These are phyloP conservation scores for Lepidium africanum DNA, from an alignment of 345 rosid species.

Conservation along the genomic window DNA sequence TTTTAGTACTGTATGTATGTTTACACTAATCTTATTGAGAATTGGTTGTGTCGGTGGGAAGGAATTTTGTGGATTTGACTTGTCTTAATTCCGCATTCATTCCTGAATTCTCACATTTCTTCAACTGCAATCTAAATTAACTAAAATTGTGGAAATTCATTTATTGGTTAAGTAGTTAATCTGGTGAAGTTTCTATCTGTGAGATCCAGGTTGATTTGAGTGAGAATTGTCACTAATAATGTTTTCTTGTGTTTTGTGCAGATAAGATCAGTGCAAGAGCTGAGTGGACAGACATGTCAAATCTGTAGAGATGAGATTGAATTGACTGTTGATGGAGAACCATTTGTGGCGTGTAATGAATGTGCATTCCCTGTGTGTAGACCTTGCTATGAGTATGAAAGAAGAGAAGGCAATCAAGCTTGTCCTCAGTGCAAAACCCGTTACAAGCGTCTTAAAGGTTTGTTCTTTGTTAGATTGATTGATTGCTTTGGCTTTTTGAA, in stretches of 20 bases:
- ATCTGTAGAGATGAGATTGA: constrained; percentile 94
- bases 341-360: constrained; percentile 95
- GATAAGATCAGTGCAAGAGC: constrained; percentile 93
- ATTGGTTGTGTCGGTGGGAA: constrained; percentile 22
- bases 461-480: neutral
- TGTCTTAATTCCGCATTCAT: neutral
- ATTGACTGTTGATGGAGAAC: constrained; percentile 71
- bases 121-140: neutral
- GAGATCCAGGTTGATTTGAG: constrained; percentile 3
- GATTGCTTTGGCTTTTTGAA: neutral
- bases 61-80: neutral
- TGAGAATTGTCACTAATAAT: neutral
- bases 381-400: constrained; percentile 93
- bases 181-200: neutral
- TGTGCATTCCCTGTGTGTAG: constrained; percentile 99
- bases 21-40: neutral
- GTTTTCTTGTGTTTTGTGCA: constrained; percentile 19
- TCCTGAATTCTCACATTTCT: neutral
- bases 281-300: constrained; percentile 90
- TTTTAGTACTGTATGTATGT: neutral
- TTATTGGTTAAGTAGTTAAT: neutral
- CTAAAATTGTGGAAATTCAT: neutral
- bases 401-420: constrained; percentile 94
- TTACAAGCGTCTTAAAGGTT: constrained; percentile 91
- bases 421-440: constrained; percentile 99